Percentiles rank a stretch among this genome's conserved stretches.
Evolutionary conservation across 495 filamentous ascomycete genomes (phyloP).

Genomic region (Talaromyces proteolyticus): DNA sequence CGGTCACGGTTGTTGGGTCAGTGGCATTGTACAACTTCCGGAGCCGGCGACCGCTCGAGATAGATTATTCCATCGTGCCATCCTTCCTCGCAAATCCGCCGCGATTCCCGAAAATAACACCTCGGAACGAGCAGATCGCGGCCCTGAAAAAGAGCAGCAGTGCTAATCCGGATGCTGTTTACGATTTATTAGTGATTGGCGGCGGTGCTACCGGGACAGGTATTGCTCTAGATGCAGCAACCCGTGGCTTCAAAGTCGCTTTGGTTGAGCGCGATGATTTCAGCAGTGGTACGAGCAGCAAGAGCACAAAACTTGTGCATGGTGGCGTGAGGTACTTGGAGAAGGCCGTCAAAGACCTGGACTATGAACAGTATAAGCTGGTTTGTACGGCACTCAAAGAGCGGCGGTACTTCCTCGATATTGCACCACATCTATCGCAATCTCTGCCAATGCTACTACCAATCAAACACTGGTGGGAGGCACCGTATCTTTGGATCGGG

Average conservation of each 20-base stretch:
- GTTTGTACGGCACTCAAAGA: constrained; percentile 78
- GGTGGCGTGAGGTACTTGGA: constrained; percentile 82
- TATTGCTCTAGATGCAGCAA: constrained; percentile 76
- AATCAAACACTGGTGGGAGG: constrained; percentile 80
- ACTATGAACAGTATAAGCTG: constrained; percentile 74
- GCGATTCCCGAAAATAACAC: constrained; percentile 72
- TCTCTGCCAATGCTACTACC: constrained; percentile 87
- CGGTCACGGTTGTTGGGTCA: background rate
- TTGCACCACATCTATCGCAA: constrained; percentile 76
- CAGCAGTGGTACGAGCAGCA: constrained; percentile 73
- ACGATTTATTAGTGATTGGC: constrained; percentile 75
- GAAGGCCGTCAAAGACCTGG: constrained; percentile 80
- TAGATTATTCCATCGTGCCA: background rate
- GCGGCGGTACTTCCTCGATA: constrained; percentile 78
- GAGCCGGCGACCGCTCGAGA: background rate
- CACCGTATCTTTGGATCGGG: constrained; percentile 81
- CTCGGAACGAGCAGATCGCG: constrained; percentile 51
- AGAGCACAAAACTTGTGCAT: constrained; percentile 84
- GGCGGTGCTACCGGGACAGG: constrained; percentile 77
- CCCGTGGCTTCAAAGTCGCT: constrained; percentile 74
- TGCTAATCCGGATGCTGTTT: constrained; percentile 29
- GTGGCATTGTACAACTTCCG: background rate
- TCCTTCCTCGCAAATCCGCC: constrained; percentile 42
- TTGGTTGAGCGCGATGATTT: constrained; percentile 81
- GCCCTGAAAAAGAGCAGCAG: constrained; percentile 34